Evolutionary conservation across 352 stramenopile species (phyloP).

Genomic region (Phytophthora sojae): DNA sequence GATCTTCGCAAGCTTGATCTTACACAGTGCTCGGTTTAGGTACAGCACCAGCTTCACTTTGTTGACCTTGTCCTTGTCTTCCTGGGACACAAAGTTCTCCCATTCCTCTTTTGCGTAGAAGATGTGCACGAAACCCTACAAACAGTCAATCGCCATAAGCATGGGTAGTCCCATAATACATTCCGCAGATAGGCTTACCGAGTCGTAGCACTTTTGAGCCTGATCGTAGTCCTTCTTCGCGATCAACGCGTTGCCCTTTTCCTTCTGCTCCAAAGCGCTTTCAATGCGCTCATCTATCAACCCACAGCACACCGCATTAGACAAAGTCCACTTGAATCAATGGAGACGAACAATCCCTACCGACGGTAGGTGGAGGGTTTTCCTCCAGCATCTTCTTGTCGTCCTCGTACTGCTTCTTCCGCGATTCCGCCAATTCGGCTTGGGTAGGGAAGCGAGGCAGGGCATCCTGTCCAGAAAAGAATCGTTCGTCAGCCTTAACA

Average conservation of each 20-base stretch:
- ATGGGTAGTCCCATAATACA: not conserved
- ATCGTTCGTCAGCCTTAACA: no score
- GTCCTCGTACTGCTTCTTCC: constrained; percentile 84
- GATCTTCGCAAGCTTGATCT: constrained; percentile 88
- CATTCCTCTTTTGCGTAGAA: constrained; percentile 90
- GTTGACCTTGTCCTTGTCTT: constrained; percentile 85
- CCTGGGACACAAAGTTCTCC: constrained; percentile 75
- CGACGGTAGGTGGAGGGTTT: constrained; percentile 81
- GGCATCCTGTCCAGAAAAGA: constrained; percentile 51
- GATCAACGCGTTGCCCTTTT: constrained; percentile 80
- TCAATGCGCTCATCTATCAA: constrained; percentile 72
- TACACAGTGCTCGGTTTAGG: constrained; percentile 83
- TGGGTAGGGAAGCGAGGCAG: constrained; percentile 85
- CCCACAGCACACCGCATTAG: constrained; percentile 1
- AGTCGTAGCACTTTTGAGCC: constrained; percentile 89
- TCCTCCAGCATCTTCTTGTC: constrained; percentile 87
- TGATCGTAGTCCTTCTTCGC: constrained; percentile 75
- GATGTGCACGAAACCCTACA: constrained; percentile 85
- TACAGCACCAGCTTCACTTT: constrained; percentile 85
- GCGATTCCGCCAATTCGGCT: constrained; percentile 83
- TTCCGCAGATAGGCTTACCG: no score
- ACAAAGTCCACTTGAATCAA: not conserved
- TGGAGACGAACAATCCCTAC: constrained; percentile 38
- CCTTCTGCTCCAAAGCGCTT: constrained; percentile 77
- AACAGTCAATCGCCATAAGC: constrained; percentile 12